Percentiles rank a stretch among this genome's conserved stretches.
Evolutionary conservation across 305 asterid genomes (phyloP).

Genomic region (Ilex paraguariensis): DNA sequence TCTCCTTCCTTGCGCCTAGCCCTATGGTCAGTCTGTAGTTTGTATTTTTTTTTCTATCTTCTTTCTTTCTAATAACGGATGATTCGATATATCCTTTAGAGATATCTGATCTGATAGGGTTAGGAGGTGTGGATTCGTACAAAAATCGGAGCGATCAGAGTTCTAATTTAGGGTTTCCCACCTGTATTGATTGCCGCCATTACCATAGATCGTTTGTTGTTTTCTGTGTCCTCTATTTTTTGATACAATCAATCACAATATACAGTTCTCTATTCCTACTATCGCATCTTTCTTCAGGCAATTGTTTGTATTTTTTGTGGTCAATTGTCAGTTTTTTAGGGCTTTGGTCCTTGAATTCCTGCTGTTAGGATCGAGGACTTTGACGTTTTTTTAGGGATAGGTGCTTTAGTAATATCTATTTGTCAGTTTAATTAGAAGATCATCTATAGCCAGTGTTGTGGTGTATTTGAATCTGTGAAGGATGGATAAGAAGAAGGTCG

Average conservation of each 20-base stretch:
- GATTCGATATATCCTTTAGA: background rate
- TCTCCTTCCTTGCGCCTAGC: conserved; percentile 2
- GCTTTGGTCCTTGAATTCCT: background rate
- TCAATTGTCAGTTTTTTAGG: background rate
- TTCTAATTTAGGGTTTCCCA: background rate
- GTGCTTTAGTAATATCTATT: background rate
- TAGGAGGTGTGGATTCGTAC: conserved; percentile 1
- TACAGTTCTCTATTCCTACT: background rate
- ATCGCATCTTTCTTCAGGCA: background rate
- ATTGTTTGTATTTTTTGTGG: background rate
- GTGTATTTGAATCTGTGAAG: conserved; percentile 5
- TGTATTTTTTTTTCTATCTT: background rate
- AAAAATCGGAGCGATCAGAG: background rate
- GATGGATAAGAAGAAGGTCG: conserved; percentile 38
- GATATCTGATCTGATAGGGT: background rate
- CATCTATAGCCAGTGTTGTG: background rate
- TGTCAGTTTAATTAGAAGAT: background rate
- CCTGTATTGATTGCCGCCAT: conserved; percentile 1
- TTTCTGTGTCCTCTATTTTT: background rate
- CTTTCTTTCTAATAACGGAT: background rate
- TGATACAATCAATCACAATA: background rate
- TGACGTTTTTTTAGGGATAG: background rate
- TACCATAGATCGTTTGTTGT: background rate
- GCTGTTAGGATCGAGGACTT: background rate
- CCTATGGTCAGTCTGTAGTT: background rate